Evolutionary conservation across 2,329 filamentous ascomycete genomes (phyloP).

Genomic region (Claviceps fusiformis): DNA sequence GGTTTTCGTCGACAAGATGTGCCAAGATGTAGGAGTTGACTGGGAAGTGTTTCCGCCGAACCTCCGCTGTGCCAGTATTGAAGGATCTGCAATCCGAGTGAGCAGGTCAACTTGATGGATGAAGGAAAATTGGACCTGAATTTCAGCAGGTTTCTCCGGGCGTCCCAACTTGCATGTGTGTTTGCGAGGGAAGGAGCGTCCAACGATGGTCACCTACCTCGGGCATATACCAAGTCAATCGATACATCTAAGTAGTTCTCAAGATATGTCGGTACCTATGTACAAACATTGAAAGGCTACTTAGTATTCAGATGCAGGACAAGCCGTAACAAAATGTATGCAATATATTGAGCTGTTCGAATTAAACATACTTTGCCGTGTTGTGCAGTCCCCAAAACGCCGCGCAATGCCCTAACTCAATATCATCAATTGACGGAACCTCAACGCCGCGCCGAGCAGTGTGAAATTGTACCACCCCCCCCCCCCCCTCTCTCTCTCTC

Average conservation of each 20-base stretch:
- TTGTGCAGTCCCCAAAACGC: background rate
- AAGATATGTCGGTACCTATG: too few relatives aligned
- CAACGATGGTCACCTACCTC: background rate
- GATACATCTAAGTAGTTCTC: too few relatives aligned
- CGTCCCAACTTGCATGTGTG: background rate
- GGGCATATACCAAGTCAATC: too few relatives aligned
- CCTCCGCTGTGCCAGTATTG: too few relatives aligned
- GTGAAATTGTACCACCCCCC: too few relatives aligned
- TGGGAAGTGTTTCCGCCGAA: background rate
- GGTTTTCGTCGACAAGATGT: background rate
- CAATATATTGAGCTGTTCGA: background rate
- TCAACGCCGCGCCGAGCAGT: background rate
- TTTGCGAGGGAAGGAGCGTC: background rate
- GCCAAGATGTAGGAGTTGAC: background rate
- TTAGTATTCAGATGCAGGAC: background rate
- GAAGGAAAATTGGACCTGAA: background rate
- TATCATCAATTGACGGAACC: background rate
- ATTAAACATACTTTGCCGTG: background rate
- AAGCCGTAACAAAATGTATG: background rate
- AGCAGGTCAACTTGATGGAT: background rate
- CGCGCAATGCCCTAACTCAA: background rate
- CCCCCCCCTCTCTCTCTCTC: background rate
- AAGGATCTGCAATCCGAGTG: background rate
- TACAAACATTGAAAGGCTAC: too few relatives aligned
- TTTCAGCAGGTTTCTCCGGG: background rate